Evolutionary conservation across 257 asterid species (phyloP).

Genomic region (Scutellaria minor): DNA sequence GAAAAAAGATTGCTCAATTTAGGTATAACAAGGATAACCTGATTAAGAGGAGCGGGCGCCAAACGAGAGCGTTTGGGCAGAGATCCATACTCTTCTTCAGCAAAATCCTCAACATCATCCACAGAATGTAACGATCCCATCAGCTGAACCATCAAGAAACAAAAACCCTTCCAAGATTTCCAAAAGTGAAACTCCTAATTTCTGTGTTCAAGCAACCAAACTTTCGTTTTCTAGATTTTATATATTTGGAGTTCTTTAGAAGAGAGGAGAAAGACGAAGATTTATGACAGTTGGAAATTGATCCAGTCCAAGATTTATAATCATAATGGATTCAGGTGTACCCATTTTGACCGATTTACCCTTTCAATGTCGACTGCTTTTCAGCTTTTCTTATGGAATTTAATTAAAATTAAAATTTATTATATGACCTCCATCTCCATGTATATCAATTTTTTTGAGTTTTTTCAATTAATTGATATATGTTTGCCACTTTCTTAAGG

Average conservation of each 20-base stretch:
- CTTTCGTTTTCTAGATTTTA: neutral
- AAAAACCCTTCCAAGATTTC: constrained; percentile 21
- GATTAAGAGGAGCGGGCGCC: constrained; percentile 41
- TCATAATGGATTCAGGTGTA: constrained; percentile 14
- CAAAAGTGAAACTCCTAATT: constrained; percentile 30
- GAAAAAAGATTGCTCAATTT: neutral
- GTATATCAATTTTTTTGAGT: neutral
- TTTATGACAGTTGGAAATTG: constrained; percentile 31
- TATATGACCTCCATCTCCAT: neutral
- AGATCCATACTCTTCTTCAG: constrained; percentile 56
- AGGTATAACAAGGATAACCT: constrained; percentile 40
- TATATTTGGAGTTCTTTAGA: constrained; percentile 6
- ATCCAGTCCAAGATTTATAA: constrained; percentile 44
- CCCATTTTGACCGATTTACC: constrained; percentile 27
- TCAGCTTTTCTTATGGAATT: too few species aligned
- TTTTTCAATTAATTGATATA: neutral
- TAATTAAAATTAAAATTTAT: neutral
- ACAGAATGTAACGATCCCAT: constrained; percentile 49
- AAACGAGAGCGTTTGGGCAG: constrained; percentile 55
- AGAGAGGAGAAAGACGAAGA: constrained; percentile 28
- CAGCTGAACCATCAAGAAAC: constrained; percentile 48
- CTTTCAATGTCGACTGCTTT: constrained; percentile 28
- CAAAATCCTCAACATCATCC: constrained; percentile 43
- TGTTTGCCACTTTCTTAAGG: neutral
- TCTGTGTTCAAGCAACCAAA: constrained; percentile 17